Evolutionary conservation across 805 yeast species (phyloP).

Genomic region (Teunomyces lycoperdinae): DNA sequence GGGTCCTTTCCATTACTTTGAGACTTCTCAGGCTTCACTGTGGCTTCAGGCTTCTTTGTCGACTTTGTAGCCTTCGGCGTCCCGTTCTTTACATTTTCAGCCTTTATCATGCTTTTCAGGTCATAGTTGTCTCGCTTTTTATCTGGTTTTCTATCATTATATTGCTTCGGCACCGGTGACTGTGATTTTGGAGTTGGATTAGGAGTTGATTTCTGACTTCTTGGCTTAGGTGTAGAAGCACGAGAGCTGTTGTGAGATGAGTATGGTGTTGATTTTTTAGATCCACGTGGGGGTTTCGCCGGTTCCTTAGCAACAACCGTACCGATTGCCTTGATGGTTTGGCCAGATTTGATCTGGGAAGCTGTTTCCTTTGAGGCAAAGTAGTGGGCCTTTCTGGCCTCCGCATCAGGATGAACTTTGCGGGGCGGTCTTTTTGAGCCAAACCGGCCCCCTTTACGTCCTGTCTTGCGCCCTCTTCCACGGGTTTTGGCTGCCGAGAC

Average conservation of each 20-base stretch:
- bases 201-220: neutral
- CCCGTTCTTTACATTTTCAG: neutral
- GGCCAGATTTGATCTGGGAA: conserved; percentile 33
- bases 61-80: neutral
- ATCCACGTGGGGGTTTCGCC: neutral
- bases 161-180: neutral
- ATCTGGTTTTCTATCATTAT: neutral
- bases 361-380: conserved; percentile 29
- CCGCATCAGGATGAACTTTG: conserved; percentile 27
- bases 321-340: conserved; percentile 39
- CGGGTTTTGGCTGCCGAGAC: conserved; percentile 9
- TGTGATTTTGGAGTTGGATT: neutral
- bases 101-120: neutral
- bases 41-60: neutral
- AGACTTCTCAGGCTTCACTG: too few species aligned
- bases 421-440: conserved; percentile 17
- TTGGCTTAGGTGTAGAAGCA: conserved; percentile 6
- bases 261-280: conserved; percentile 1
- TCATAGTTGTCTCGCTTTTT: neutral
- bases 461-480: conserved; percentile 10
- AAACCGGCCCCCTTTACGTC: conserved; percentile 33
- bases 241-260: conserved; percentile 1
- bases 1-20: too few species aligned
- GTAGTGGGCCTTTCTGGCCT: conserved; percentile 38
- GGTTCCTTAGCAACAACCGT: conserved; percentile 15